phyloP scores from a whole-genome alignment of 352 stramenopile genomes.

The Pythium periplocum region DNA sequence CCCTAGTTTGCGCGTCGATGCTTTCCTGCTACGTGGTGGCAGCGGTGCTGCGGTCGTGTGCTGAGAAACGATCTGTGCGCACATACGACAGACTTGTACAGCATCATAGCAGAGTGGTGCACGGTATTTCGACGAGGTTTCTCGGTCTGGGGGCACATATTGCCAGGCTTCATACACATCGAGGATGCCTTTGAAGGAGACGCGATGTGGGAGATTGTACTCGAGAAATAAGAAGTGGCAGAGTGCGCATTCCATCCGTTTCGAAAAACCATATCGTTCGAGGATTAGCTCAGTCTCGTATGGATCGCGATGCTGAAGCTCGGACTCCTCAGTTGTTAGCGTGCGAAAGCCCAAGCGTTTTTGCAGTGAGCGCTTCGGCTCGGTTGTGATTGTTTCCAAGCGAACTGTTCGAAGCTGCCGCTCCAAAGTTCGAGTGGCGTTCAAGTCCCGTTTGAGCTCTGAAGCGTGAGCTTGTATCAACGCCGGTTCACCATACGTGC shows the following conservation, averaged over 20 bases:
- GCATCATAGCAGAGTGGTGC: conserved; percentile 67
- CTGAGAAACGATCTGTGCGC: conserved; percentile 60
- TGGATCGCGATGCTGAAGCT: conserved; percentile 29
- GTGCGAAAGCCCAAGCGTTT: conserved; percentile 21
- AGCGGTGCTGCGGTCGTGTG: conserved; percentile 21
- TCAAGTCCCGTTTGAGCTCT: conserved; percentile 43
- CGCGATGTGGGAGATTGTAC: conserved; percentile 57
- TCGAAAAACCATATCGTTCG: conserved; percentile 55
- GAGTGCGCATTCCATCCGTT: conserved; percentile 56
- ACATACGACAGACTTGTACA: conserved; percentile 69
- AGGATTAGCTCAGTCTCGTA: conserved; percentile 47
- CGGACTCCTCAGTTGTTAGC: conserved; percentile 14
- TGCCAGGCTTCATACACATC: conserved; percentile 59
- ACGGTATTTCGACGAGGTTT: conserved; percentile 43
- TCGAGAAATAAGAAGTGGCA: conserved; percentile 50
- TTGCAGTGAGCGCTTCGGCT: conserved; percentile 13
- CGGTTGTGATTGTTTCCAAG: conserved; percentile 27
- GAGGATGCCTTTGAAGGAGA: conserved; percentile 78
- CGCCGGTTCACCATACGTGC: conserved; percentile 32
- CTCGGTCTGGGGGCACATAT: conserved; percentile 41
- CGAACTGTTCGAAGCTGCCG: conserved; percentile 47
- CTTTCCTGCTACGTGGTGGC: neutral
- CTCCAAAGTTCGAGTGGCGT: conserved; percentile 33
- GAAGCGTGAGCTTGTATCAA: conserved; percentile 33
- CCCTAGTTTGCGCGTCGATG: no score